Conservation (phyloP, 257 asterid species). For the Solanum lycopersicoides region DNA sequence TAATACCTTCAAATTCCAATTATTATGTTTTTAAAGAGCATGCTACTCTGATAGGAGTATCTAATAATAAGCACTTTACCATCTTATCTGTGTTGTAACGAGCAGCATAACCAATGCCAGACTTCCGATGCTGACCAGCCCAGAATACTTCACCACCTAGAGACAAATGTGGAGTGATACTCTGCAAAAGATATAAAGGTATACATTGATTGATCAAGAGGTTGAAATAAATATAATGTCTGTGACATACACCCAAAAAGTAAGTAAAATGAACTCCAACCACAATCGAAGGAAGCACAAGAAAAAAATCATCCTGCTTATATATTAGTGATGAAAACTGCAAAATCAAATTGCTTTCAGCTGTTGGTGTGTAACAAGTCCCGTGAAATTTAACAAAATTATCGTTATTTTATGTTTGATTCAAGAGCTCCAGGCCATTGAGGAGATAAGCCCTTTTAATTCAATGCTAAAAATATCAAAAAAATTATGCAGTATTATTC, state of each 20-base stretch:
- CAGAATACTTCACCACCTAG: slow-evolving; percentile 95
- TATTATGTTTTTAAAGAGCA: background rate
- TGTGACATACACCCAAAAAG: background rate
- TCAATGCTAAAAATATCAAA: background rate
- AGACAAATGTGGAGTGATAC: slow-evolving; percentile 65
- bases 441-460: background rate
- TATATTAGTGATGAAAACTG: background rate
- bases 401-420: background rate
- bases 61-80: slow-evolving; percentile 25
- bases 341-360: background rate
- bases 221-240: background rate
- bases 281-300: background rate
- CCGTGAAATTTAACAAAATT: background rate
- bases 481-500: background rate
- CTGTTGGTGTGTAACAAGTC: background rate
- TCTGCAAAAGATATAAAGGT: slow-evolving; percentile 37
- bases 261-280: background rate
- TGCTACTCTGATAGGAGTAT: background rate
- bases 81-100: slow-evolving; percentile 90
- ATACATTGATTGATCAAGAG: background rate
- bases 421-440: background rate
- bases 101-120: slow-evolving; percentile 87
- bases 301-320: background rate
- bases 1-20: background rate
- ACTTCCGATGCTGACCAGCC: slow-evolving; percentile 95